Evolutionary conservation across 2,329 filamentous ascomycete species (phyloP).

Genomic region (Monilinia fructicola): DNA sequence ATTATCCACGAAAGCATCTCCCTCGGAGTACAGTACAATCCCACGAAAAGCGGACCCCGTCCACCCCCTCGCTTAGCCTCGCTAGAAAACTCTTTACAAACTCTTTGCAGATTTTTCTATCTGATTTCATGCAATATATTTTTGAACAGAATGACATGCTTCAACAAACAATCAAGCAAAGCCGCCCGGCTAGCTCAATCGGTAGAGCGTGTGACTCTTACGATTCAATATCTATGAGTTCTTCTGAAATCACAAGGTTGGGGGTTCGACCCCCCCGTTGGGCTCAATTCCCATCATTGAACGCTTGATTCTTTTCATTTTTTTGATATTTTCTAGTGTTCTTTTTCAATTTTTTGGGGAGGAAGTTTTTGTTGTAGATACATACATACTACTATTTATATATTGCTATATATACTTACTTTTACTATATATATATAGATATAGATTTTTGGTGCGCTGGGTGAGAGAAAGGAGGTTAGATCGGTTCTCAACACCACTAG

Average conservation of each 20-base stretch:
- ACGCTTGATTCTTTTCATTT: background rate
- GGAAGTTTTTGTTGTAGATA: no score
- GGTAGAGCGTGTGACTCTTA: slow-evolving; percentile 40
- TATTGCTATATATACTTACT: no score
- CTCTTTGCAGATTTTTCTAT: slow-evolving; percentile 4
- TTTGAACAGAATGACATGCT: rapidly evolving
- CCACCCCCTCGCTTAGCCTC: slow-evolving; percentile 6
- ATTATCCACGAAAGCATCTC: no score
- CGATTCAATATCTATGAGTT: no score
- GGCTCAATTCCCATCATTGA: slow-evolving; percentile 9
- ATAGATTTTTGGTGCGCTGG: no score
- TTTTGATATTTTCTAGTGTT: background rate
- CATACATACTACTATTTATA: no score
- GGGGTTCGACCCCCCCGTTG: slow-evolving; percentile 22
- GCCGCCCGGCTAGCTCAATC: slow-evolving; percentile 39
- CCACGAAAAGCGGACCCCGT: background rate
- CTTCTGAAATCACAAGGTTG: slow-evolving; percentile 23
- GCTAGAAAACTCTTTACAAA: background rate
- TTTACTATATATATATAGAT: no score
- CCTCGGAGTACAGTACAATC: background rate
- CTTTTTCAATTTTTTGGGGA: no score
- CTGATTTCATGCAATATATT: background rate
- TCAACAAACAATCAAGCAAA: slow-evolving; percentile 6
- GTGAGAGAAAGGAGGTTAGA: background rate
- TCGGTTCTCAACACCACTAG: background rate